Conservation (phyloP, 2,329 filamentous ascomycete species). For the Lasiodiplodia sp. region DNA sequence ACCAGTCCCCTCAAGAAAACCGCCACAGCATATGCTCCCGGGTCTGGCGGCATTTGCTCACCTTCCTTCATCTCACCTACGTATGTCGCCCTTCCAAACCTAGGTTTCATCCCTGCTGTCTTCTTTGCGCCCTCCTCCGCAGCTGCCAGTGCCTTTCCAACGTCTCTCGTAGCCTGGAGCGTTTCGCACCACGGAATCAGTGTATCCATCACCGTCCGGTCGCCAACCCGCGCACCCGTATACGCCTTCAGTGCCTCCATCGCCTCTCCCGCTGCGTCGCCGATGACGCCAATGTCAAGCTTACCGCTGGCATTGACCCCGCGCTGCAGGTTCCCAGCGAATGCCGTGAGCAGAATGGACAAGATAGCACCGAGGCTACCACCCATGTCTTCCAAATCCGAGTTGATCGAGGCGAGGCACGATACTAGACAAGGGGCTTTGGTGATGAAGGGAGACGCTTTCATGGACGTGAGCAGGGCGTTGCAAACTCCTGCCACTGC, state of each 20-base stretch:
- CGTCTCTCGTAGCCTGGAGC: conserved; percentile 66
- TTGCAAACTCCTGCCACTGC: conserved; percentile 71
- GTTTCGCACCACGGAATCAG: conserved; percentile 84
- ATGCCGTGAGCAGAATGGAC: conserved; percentile 87
- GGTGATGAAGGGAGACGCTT: conserved; percentile 63
- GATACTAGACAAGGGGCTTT: conserved; percentile 56
- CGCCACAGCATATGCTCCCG: conserved; percentile 77
- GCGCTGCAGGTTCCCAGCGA: conserved; percentile 62
- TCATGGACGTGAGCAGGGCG: conserved; percentile 53
- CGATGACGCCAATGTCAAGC: conserved; percentile 46
- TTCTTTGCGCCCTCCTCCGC: conserved; percentile 77
- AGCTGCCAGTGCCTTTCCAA: conserved; percentile 75
- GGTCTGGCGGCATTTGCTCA: conserved; percentile 66
- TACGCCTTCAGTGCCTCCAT: conserved; percentile 65
- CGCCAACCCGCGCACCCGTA: conserved; percentile 85
- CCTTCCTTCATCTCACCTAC: conserved; percentile 65
- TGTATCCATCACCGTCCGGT: conserved; percentile 90
- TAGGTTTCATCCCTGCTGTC: conserved; percentile 90
- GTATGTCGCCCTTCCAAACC: conserved; percentile 82
- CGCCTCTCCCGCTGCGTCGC: conserved; percentile 52
- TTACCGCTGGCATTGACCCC: conserved; percentile 54
- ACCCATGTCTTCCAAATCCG: conserved; percentile 73
- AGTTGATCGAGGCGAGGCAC: conserved; percentile 59
- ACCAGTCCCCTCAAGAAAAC: conserved; percentile 75
- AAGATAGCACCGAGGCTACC: conserved; percentile 77